These are phyloP conservation scores for Vishniacozyma victoriae DNA, from an alignment of 768 basidiomycete species.

Conservation along the genomic window DNA sequence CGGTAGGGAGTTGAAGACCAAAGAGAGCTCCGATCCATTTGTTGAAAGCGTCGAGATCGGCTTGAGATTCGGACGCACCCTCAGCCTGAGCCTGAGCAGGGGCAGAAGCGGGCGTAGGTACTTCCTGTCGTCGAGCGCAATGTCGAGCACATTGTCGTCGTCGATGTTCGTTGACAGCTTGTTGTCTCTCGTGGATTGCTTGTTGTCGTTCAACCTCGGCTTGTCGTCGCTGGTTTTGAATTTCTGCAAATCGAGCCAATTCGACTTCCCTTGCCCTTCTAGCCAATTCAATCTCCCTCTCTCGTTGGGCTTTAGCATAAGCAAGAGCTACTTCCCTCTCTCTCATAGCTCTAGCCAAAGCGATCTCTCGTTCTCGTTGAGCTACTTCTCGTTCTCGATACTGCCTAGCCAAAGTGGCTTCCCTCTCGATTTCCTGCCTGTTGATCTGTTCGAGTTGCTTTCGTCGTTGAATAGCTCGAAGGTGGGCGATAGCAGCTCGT, in stretches of 20 bases:
- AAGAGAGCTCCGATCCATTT: slow-evolving; percentile 22
- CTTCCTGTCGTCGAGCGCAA: neutral
- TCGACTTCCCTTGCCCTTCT: slow-evolving; percentile 5
- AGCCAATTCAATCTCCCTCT: slow-evolving; percentile 11
- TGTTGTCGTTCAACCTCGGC: slow-evolving; percentile 4
- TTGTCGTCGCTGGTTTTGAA: slow-evolving; percentile 4
- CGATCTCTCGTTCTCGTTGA: slow-evolving; percentile 10
- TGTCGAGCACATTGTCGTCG: neutral
- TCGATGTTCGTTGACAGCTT: neutral
- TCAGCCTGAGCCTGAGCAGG: neutral
- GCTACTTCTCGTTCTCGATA: slow-evolving; percentile 6
- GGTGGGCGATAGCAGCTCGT: slow-evolving; percentile 32
- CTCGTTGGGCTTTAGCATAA: slow-evolving; percentile 13
- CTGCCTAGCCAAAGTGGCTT: slow-evolving; percentile 11
- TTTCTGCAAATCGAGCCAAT: slow-evolving; percentile 6
- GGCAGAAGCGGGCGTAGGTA: neutral
- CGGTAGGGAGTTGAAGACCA: slow-evolving; percentile 16
- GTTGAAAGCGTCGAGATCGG: slow-evolving; percentile 20
- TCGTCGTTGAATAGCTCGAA: slow-evolving; percentile 29
- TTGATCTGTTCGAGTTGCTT: slow-evolving; percentile 17
- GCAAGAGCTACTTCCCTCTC: neutral
- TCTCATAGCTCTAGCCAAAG: no score
- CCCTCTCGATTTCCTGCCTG: slow-evolving; percentile 11
- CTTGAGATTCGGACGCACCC: neutral
- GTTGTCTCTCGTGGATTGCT: slow-evolving; percentile 2